A percentile compares a stretch with the other conserved stretches of the same genome.
phyloP scores from a whole-genome alignment of 2,329 filamentous ascomycete species.

The Colletotrichum sp. region DNA sequence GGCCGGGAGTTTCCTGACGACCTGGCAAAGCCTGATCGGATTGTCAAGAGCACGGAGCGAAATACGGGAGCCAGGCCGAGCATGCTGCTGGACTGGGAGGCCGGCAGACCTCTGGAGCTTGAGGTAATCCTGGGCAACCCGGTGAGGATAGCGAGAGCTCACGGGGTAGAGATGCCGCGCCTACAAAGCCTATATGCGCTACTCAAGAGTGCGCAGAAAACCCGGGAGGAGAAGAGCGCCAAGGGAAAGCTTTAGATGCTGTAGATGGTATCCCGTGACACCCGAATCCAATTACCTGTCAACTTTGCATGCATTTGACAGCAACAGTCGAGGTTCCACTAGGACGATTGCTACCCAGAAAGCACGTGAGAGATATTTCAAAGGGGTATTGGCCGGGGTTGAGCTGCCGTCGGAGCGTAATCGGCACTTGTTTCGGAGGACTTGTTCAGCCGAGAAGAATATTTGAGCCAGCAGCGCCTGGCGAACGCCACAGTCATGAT shows the following conservation, averaged over 20 bases:
- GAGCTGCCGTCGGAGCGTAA: not conserved
- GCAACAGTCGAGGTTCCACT: not conserved
- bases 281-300: not conserved
- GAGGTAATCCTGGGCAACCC: constrained; percentile 78
- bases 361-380: not conserved
- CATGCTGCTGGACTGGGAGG: constrained; percentile 76
- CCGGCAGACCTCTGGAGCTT: constrained; percentile 68
- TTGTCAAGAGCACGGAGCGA: constrained; percentile 65
- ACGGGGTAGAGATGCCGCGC: constrained; percentile 69
- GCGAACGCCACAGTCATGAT: not conserved
- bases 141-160: constrained; percentile 65
- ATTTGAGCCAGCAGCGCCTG: not conserved
- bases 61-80: constrained; percentile 69
- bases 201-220: constrained; percentile 64
- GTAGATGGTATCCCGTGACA: not conserved
- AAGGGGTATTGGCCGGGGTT: not conserved
- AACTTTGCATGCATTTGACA: not conserved
- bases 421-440: not conserved
- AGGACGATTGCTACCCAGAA: not conserved
- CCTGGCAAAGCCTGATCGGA: constrained; percentile 67
- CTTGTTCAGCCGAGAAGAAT: not conserved
- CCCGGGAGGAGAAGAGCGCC: constrained; percentile 41
- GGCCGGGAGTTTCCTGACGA: constrained; percentile 63
- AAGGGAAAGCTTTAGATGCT: constrained; percentile 38
- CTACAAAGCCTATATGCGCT: constrained; percentile 72